Evolutionary conservation across 805 yeast species (phyloP).

Genomic region (Zygotorulaspora danielsina): DNA sequence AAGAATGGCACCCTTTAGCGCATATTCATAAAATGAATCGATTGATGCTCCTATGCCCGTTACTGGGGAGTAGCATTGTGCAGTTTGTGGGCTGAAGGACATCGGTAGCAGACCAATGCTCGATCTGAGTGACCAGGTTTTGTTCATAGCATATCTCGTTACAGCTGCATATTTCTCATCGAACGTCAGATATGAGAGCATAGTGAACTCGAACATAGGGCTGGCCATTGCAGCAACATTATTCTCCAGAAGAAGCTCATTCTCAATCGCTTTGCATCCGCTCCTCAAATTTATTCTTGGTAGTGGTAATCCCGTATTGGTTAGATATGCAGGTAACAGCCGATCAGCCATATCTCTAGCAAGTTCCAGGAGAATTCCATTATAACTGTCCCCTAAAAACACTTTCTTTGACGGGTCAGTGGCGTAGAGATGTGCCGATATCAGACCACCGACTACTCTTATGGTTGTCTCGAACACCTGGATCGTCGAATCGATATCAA

Average conservation of each 20-base stretch:
- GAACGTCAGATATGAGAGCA: slow-evolving; percentile 69
- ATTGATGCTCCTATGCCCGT: slow-evolving; percentile 89
- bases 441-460: slow-evolving; percentile 73
- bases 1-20: slow-evolving; percentile 68
- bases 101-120: slow-evolving; percentile 66
- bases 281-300: slow-evolving; percentile 67
- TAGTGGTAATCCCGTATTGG: slow-evolving; percentile 63
- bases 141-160: slow-evolving; percentile 59
- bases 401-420: slow-evolving; percentile 44
- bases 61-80: slow-evolving; percentile 52
- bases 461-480: slow-evolving; percentile 89
- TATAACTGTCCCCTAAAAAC: slow-evolving; percentile 42
- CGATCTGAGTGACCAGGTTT: slow-evolving; percentile 66
- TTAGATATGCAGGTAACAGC: slow-evolving; percentile 64
- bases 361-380: slow-evolving; percentile 64
- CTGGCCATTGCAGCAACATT: slow-evolving; percentile 88
- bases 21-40: slow-evolving; percentile 87
- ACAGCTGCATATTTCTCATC: slow-evolving; percentile 64
- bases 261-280: slow-evolving; percentile 48
- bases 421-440: slow-evolving; percentile 74
- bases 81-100: slow-evolving; percentile 60
- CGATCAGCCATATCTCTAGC: slow-evolving; percentile 76
- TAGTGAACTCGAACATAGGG: slow-evolving; percentile 73
- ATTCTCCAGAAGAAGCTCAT: slow-evolving; percentile 52
- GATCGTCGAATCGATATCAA: slow-evolving; percentile 62